Evolutionary conservation across 306 rosid genomes (phyloP), one percentile per base, ranked within the genome.

Genomic region (Alnus glutinosa): DNA sequence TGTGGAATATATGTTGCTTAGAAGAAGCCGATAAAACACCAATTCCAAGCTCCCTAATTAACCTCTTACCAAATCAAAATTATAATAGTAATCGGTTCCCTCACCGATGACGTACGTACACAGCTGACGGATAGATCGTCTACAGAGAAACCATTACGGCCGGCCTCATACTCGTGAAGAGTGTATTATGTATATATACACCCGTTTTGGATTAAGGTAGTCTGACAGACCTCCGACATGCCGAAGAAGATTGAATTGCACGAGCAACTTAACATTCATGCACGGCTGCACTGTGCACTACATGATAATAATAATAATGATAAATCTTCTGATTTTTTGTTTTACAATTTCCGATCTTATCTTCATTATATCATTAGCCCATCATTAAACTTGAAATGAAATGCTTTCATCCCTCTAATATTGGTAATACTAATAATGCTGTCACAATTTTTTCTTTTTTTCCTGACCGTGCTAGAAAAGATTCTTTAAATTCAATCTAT

Each of bases 1-100:
- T 61, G 70, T 4, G 81, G 82, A 79, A 50, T 23, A 23, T 23
- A 23, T 36, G 76, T 71, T 36, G 76, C 37, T 30, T 36, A 73
- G 66, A 36, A 32, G 9, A 78, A 74, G 18, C n/a, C 39, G 28
- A 37, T 67, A 44, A 52, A 46, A 36, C 42, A 11, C 49, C 4
- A 63, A 72, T 74, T 77, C 80, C 57, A 66, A 78, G 79, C 54
- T 47, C 64, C 47, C 19, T 11, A 23, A 23, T 23, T 23, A 66
- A 36, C 11, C 18, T 61, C 28, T 19, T 16, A 54, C 8, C 19
- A 15, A 54, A 42, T 42, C 4, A 42, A 34, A 39, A 39, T 39
- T 3, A 5, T 42, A 42, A 42, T 42, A 42, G 5, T 42, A 5
- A 42, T 42, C 46, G 46, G 4, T 54, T 15, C 58, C 58, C 58